Conservation (phyloP, 805 yeast species). For the Candida hungchunana region DNA sequence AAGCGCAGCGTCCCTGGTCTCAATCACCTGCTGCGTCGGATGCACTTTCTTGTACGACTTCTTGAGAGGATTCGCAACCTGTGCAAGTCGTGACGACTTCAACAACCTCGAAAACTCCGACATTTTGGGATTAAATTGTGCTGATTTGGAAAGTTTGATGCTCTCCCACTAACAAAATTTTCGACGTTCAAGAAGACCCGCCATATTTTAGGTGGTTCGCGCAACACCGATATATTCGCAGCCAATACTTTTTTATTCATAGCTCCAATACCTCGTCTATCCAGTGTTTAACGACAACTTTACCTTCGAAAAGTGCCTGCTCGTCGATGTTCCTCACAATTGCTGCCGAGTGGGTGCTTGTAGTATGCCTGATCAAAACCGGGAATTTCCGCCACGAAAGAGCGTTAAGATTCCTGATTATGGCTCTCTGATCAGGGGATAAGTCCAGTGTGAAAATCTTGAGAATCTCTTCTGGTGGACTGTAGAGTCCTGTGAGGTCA, state of each 20-base stretch:
- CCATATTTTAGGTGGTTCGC: too few species aligned
- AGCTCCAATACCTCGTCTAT: conserved; percentile 38
- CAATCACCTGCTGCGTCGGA: conserved; percentile 74
- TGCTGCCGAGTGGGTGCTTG: conserved; percentile 76
- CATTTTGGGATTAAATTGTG: too few species aligned
- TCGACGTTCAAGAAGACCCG: too few species aligned
- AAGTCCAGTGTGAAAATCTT: conserved; percentile 33
- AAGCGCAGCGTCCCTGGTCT: conserved; percentile 61
- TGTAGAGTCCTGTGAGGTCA: conserved; percentile 20
- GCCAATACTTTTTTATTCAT: too few species aligned
- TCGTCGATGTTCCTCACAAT: conserved; percentile 59
- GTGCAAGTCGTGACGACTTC: conserved; percentile 32
- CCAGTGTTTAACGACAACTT: conserved; percentile 62
- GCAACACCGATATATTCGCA: not conserved
- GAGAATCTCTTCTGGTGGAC: conserved; percentile 12
- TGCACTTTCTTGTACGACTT: conserved; percentile 10
- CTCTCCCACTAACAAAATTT: too few species aligned
- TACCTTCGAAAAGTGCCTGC: conserved; percentile 63
- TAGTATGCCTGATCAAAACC: conserved; percentile 59
- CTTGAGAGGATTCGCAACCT: conserved; percentile 29
- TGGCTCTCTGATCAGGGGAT: conserved; percentile 41
- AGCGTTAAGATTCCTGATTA: conserved; percentile 53
- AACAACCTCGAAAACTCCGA: conserved; percentile 27
- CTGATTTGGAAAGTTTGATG: too few species aligned
- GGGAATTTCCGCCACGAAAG: conserved; percentile 70